Conservation (phyloP, 2,329 filamentous ascomycete species). For the Colletotrichum sansevieriae region DNA sequence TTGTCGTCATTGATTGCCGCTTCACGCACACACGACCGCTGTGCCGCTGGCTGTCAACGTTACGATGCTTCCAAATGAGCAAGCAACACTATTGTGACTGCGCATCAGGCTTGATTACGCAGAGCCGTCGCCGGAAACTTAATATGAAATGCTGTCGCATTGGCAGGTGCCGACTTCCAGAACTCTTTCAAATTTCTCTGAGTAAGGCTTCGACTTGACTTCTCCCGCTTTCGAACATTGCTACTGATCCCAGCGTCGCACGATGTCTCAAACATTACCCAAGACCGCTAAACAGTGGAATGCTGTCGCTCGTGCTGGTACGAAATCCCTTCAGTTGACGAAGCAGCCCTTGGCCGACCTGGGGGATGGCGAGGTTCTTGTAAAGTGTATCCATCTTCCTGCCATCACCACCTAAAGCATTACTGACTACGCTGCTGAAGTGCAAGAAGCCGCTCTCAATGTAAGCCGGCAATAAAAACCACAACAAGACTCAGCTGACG, state of each 20-base stretch:
- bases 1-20: no score
- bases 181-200: no score
- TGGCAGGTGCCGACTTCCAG: no score
- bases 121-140: no score
- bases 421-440: constrained; percentile 59
- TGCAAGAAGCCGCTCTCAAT: constrained; percentile 34
- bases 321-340: constrained; percentile 23
- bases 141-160: no score
- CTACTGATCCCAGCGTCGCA: no score
- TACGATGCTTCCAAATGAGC: no score
- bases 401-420: constrained; percentile 54
- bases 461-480: constrained; percentile 6
- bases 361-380: constrained; percentile 36
- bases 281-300: constrained; percentile 29
- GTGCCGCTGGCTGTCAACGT: no score
- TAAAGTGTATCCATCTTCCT: constrained; percentile 18
- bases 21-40: no score
- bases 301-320: constrained; percentile 12
- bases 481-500: neutral
- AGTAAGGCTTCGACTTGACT: no score
- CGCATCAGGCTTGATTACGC: no score
- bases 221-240: neutral
- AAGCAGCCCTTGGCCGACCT: constrained; percentile 20
- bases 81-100: no score
- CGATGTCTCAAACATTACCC: constrained; percentile 5